Evolutionary conservation across 2,329 filamentous ascomycete species (phyloP), one percentile per base, ranked within the genome.

Genomic region (Emmonsiellopsis sp.): DNA sequence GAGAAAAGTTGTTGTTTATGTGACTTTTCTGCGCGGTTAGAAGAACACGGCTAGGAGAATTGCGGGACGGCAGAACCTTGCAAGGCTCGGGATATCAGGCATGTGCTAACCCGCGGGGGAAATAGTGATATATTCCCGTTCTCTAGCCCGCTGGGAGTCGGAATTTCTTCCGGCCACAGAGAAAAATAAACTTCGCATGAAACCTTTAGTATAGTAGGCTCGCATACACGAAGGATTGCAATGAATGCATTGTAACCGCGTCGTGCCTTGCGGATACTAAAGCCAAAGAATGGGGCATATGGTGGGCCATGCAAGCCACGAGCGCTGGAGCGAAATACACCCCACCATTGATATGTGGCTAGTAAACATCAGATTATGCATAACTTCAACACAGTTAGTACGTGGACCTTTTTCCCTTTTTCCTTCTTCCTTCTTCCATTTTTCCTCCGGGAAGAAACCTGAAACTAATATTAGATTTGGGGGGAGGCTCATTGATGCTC

Each of bases 281-380:
- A 49, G 47, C 8, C 31, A 42, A 49, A 37, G n/a, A 6, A 31
- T 40, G 36, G 40, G 21, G 34, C 21, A 27, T 40, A 13, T 14
- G 47, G 3, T 11, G 4, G 40, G 21, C 36, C 31, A 40, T 2
- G 17, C 45, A 36, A 6, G 5, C 34, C 17, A 49, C 34, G 13
- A 39, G 21, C 5, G 6, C 34, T 14, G 11, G 34, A 39, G 34
- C 36, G 11, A 39, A 6, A 9, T n/a, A 40, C 6, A 3, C 13
- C 36, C 8, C 21, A n/a, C 14, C 40, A 13, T 34, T 11, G 31
- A 17, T 10, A 9, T 13, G 21, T 27, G 5, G 21, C 14, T 52
- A 59, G 11, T 31, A 31, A 40, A 33, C 37, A 50, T 10, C 48
- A 49, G 17, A 6, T 14, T 33, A 42, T 17, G 36, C 47, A 49